Conservation (phyloP, 495 filamentous ascomycete species). For the Jackrogersella multiformis region DNA sequence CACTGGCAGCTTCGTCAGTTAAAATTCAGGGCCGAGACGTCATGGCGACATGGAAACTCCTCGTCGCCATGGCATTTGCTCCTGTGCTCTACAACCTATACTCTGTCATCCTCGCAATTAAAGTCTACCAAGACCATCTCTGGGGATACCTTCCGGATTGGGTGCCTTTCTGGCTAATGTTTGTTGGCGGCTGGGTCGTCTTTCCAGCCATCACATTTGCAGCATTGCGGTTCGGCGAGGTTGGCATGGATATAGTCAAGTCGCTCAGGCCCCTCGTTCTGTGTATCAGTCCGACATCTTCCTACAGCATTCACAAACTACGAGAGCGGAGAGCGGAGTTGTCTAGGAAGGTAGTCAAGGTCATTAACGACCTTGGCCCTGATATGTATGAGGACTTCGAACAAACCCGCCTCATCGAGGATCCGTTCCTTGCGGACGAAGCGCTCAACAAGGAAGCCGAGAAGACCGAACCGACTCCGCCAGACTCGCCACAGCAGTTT, state of each 20-base stretch:
- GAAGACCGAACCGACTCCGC: slow-evolving; percentile 38
- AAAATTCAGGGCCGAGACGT: slow-evolving; percentile 95
- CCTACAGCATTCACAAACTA: slow-evolving; percentile 84
- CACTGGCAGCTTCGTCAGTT: slow-evolving; percentile 89
- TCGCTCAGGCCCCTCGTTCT: slow-evolving; percentile 90
- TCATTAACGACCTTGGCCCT: slow-evolving; percentile 94
- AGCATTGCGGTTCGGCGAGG: slow-evolving; percentile 92
- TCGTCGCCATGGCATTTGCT: slow-evolving; percentile 88
- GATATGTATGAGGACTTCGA: slow-evolving; percentile 99
- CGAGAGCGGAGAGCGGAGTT: slow-evolving; percentile 76
- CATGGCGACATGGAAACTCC: slow-evolving; percentile 97
- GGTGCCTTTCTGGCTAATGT: slow-evolving; percentile 81
- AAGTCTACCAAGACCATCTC: slow-evolving; percentile 82
- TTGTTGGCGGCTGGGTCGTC: slow-evolving; percentile 74
- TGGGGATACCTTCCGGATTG: slow-evolving; percentile 80
- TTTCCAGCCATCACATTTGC: slow-evolving; percentile 93
- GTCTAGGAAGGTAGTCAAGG: slow-evolving; percentile 81
- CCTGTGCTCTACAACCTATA: slow-evolving; percentile 87
- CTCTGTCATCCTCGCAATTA: slow-evolving; percentile 74
- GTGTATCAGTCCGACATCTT: slow-evolving; percentile 83
- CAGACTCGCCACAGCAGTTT: slow-evolving; percentile 39
- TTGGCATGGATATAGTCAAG: slow-evolving; percentile 98
- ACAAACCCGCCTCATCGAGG: slow-evolving; percentile 75
- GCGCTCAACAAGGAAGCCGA: slow-evolving; percentile 40
- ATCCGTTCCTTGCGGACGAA: slow-evolving; percentile 50